Conservation (phyloP, 768 basidiomycete genomes). For the Cystofilobasidium bisporidii region DNA sequence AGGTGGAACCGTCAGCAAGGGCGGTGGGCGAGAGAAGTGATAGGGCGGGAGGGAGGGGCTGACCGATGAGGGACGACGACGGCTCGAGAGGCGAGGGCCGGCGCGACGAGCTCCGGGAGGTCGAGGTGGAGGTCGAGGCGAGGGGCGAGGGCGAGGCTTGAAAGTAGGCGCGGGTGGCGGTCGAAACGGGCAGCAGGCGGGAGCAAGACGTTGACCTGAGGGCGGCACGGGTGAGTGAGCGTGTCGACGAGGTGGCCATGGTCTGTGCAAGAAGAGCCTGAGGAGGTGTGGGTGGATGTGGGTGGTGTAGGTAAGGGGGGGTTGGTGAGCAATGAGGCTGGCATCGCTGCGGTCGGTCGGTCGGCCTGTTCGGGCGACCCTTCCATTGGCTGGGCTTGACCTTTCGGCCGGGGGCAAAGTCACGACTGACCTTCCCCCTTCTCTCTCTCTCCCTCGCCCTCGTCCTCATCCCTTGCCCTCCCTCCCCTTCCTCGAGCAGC, state of each 20-base stretch:
- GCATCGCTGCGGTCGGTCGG: no score
- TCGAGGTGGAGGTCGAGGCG: not conserved
- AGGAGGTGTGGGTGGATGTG: not conserved
- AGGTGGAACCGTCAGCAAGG: not conserved
- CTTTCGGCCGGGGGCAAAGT: no score
- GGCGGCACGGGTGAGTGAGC: not conserved
- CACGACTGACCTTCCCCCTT: no score
- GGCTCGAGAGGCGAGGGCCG: no score
- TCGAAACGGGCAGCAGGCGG: not conserved
- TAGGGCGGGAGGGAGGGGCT: conserved; percentile 5
- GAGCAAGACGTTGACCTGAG: not conserved
- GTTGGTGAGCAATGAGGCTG: not conserved
- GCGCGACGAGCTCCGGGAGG: not conserved
- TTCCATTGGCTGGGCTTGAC: no score
- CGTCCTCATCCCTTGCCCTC: no score
- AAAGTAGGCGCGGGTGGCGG: not conserved
- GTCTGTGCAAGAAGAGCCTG: not conserved
- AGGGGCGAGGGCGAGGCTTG: not conserved
- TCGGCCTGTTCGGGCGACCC: no score
- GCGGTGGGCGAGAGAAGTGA: conserved; percentile 23
- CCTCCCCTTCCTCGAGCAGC: not conserved
- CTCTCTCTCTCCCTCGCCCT: not conserved
- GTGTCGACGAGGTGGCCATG: not conserved
- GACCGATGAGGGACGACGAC: no score
- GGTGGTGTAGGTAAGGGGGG: not conserved